Base-by-base conservation (phyloP, 176 grass and related monocot species). In the Avena sativa region DNA sequence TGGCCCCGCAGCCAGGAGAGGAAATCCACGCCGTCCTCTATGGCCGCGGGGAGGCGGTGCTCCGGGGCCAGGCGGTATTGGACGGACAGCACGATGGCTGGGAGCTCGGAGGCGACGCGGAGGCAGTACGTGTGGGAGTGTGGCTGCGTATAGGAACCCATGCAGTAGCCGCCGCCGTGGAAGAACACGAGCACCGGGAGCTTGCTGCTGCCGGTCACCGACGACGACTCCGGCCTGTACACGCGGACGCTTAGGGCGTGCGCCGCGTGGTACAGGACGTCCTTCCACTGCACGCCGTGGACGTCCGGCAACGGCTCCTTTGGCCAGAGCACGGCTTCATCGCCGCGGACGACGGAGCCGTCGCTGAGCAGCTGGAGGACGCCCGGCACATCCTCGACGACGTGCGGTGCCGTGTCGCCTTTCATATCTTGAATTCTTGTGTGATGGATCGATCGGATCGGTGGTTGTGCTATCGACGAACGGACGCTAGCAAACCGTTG, bases 11-110 rank as follows among this genome's bases (percentile, higher is more conserved):
- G 17, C 92, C 92, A 94, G 52, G 83, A 30, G 2, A 92, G 12
- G 60, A 89, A 84, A 7, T 46, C 19, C 11, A 30, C 85, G 14
- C 84, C 83, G 86, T 97, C 94, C 2, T 97, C 90, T 84, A 90
- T 83, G 52, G 92, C 90, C 12, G 84, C 46, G 1, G 92, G 92
- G 79, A 94, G 59, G 0, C 88, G 86, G 72, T 97, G 38, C 38
- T 43, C 38, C 0, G 38, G 38, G 38, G 38, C 38, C 38, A 43
- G 38, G 6, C 38, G 38, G 86, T 94, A 97, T 16, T 97, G 68
- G 15, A 83, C 75, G 32, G 92, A 96, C 85, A 93, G 79, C 4
- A 78, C 83, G 53, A 97, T 1, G 38, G 83, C 74, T 3, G 78
- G 80, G 55, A 90, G 64, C 12, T 72, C 80, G 74, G 21, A 21